phyloP scores from a whole-genome alignment of 2,329 filamentous ascomycete species.

The Calonectria leucothoes region DNA sequence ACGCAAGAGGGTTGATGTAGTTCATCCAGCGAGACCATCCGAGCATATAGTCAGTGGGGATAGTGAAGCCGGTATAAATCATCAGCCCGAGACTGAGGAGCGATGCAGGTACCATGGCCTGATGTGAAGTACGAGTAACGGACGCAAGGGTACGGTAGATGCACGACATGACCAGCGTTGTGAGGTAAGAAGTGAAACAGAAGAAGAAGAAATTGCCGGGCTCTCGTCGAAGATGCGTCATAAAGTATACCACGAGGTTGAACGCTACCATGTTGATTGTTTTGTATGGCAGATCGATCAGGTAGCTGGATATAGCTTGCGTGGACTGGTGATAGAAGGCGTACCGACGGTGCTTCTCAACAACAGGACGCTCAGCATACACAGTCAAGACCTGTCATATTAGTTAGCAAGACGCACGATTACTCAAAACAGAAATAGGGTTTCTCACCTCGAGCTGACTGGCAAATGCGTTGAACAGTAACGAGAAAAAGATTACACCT shows the following conservation, averaged over 20 bases:
- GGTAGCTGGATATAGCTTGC: constrained; percentile 42
- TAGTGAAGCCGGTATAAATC: constrained; percentile 56
- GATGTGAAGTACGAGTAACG: constrained; percentile 43
- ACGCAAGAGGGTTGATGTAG: constrained; percentile 72
- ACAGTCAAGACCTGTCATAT: constrained; percentile 39
- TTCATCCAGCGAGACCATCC: constrained; percentile 68
- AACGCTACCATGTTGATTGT: constrained; percentile 42
- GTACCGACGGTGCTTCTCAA: constrained; percentile 51
- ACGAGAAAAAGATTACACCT: constrained; percentile 62
- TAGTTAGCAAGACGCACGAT: background rate
- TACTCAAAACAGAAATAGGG: rapidly evolving
- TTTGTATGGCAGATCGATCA: constrained; percentile 41
- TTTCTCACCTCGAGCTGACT: constrained; percentile 46
- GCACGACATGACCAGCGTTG: constrained; percentile 43
- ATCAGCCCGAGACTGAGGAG: constrained; percentile 63
- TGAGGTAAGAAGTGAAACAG: constrained; percentile 54
- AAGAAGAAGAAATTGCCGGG: constrained; percentile 72
- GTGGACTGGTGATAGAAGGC: constrained; percentile 49
- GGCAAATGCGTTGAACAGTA: constrained; percentile 63
- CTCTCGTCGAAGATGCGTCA: constrained; percentile 70
- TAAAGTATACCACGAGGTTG: constrained; percentile 67
- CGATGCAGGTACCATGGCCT: constrained; percentile 63
- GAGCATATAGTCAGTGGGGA: constrained; percentile 41
- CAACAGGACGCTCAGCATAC: constrained; percentile 45
- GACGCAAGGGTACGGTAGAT: constrained; percentile 45